phyloP scores from a whole-genome alignment of 2,329 filamentous ascomycete genomes.

The Fusarium verrucosum region DNA sequence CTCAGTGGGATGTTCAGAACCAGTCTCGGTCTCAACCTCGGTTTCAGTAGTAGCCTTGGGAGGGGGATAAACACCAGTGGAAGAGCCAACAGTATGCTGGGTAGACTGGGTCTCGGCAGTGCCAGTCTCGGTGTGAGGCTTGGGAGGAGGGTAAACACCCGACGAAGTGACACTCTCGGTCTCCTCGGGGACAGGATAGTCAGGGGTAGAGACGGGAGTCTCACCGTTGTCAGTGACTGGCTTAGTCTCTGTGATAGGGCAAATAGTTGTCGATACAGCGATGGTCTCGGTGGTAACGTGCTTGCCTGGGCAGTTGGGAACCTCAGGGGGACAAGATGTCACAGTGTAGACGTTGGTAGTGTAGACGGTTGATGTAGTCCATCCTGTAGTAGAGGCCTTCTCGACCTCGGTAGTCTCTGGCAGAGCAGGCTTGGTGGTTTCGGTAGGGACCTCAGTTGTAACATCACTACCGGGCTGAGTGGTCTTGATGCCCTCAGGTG shows the following conservation, averaged over 20 bases:
- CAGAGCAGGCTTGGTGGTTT: conserved; percentile 9
- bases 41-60: not conserved
- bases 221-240: conserved; percentile 12
- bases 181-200: not conserved
- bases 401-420: not conserved
- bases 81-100: not conserved
- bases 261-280: conserved; percentile 38
- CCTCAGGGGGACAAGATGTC: conserved; percentile 32
- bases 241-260: conserved; percentile 32
- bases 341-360: conserved; percentile 39
- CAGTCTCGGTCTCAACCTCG: not conserved
- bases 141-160: conserved; percentile 12
- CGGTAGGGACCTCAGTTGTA: conserved; percentile 8
- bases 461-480: not conserved
- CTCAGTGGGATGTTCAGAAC: not conserved
- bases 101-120: not conserved
- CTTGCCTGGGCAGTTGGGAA: conserved; percentile 33
- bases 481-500: conserved; percentile 11
- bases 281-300: conserved; percentile 38
- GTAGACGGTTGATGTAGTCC: conserved; percentile 35
- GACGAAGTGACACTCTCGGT: conserved; percentile 1
- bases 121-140: conserved; percentile 2
- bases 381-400: conserved; percentile 15
- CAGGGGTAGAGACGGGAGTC: conserved; percentile 15
- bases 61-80: not conserved